A percentile compares a stretch with the other conserved stretches of the same genome.
Evolutionary conservation across 345 rosid genomes (phyloP).

Genomic region (Cardamine resedifolia): DNA sequence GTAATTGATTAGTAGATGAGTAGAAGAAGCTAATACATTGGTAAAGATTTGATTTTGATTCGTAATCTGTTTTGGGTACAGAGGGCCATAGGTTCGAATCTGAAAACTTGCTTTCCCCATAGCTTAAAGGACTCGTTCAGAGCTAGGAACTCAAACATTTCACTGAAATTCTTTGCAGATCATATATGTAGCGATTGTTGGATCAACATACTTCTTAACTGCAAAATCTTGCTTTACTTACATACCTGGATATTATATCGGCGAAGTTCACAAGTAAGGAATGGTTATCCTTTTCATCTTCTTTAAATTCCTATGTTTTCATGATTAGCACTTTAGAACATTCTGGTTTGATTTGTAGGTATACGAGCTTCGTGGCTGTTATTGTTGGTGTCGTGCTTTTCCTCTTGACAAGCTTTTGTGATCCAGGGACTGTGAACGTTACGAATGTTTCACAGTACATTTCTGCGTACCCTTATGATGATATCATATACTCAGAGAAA

Average conservation of each 20-base stretch:
- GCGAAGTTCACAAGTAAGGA: constrained; percentile 65
- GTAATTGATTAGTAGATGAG: not conserved
- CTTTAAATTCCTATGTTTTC: not conserved
- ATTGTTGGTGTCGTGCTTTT: constrained; percentile 63
- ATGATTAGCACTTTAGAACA: not conserved
- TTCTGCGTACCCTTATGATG: constrained; percentile 66
- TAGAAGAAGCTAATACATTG: not conserved
- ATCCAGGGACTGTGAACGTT: constrained; percentile 66
- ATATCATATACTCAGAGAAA: constrained; percentile 58
- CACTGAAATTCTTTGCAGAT: too few species aligned
- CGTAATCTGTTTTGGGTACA: too few species aligned
- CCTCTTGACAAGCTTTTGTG: constrained; percentile 68
- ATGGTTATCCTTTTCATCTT: not conserved
- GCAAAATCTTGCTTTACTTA: constrained; percentile 55
- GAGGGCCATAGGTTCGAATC: too few species aligned
- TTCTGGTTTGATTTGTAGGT: constrained; percentile 45
- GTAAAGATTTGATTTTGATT: constrained; percentile 2
- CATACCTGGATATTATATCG: constrained; percentile 73
- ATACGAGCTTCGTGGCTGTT: constrained; percentile 57
- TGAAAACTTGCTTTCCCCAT: too few species aligned
- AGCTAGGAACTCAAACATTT: too few species aligned
- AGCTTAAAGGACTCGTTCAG: too few species aligned
- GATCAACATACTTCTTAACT: constrained; percentile 58
- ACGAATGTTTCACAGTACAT: constrained; percentile 59
- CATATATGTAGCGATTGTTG: constrained; percentile 61